Evolutionary conservation across 1,284 basidiomycete species (phyloP).

Genomic region (Termitomyces sp.): DNA sequence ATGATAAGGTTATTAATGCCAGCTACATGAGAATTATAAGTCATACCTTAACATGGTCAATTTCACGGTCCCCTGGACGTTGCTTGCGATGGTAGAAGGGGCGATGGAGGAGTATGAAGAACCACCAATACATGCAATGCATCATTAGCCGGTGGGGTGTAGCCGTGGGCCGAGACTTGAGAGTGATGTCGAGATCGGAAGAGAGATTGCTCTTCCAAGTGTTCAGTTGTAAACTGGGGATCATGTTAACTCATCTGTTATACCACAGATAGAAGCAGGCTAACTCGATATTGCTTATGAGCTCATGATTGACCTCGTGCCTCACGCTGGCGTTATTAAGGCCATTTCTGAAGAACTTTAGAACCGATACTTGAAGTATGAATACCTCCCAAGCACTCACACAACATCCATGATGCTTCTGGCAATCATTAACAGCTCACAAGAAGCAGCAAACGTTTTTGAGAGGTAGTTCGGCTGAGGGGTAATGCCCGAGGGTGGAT

Average conservation of each 20-base stretch:
- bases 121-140: constrained; percentile 61
- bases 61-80: constrained; percentile 37
- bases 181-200: constrained; percentile 48
- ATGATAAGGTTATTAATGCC: not conserved
- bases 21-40: constrained; percentile 21
- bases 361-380: not conserved
- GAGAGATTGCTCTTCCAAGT: constrained; percentile 56
- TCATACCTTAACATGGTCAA: constrained; percentile 49
- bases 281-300: constrained; percentile 54
- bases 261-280: constrained; percentile 11
- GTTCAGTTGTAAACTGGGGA: constrained; percentile 51
- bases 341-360: constrained; percentile 32
- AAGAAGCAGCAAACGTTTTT: constrained; percentile 49
- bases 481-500: constrained; percentile 34
- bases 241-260: not conserved
- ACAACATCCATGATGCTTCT: constrained; percentile 55
- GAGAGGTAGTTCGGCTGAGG: constrained; percentile 45
- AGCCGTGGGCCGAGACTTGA: constrained; percentile 42
- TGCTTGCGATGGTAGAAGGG: constrained; percentile 54
- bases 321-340: constrained; percentile 36
- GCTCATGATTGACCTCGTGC: constrained; percentile 37
- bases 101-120: constrained; percentile 59
- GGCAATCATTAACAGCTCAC: constrained; percentile 50
- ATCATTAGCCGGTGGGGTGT: constrained; percentile 61
- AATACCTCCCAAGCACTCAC: constrained; percentile 34